Evolutionary conservation across 768 basidiomycete species (phyloP), one percentile per base, ranked within the genome.

Genomic region (Mycena kentingensis): DNA sequence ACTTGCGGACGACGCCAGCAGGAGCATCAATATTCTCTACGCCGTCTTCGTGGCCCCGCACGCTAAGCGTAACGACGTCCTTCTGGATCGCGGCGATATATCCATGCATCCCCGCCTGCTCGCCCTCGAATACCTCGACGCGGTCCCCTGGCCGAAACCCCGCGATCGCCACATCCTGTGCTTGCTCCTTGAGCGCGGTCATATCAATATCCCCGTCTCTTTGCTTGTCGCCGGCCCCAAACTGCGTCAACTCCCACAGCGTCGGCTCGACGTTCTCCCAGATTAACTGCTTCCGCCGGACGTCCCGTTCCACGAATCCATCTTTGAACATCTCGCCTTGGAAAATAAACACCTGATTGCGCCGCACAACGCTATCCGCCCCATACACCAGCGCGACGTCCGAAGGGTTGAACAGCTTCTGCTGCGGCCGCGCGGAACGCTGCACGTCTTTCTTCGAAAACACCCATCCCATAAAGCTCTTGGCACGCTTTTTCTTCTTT

Each of bases 131-230:
- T 13, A 98, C 93, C 66, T 99, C 96, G 37, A 99, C 86, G 60
- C 93, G 90, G 71, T 99, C 97, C 38, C 97, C 97, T 0, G 97
- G 97, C 65, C 97, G 93, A n/a, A 99, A 75, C 6, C 93, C 92
- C 11, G 89, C 82, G 29, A 93, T 88, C n/a, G 93, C 90, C 5
- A 90, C 87, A 64, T 92, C 93, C 41, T 87, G 77, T 2, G 95
- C 90, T 2, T 92, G 91, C 67, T 96, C 95, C 0, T 93, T 92
- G 52, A 98, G 93, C 44, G 90, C 82, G 13, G 89, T 88, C 37
- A 98, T 75, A 67, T 98, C 93, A 41, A 97, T 84, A n/a, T 80
- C 74, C 26, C 76, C 74, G 46, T 87, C 87, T 35, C 77, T 77
- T 85, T 38, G 90, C 88, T 62, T 85, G 83, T 31, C 84, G 82